These are phyloP conservation scores for Chloranthus sessilifolius DNA, from an alignment of 164 flowering plant genomes.

Conservation along the genomic window DNA sequence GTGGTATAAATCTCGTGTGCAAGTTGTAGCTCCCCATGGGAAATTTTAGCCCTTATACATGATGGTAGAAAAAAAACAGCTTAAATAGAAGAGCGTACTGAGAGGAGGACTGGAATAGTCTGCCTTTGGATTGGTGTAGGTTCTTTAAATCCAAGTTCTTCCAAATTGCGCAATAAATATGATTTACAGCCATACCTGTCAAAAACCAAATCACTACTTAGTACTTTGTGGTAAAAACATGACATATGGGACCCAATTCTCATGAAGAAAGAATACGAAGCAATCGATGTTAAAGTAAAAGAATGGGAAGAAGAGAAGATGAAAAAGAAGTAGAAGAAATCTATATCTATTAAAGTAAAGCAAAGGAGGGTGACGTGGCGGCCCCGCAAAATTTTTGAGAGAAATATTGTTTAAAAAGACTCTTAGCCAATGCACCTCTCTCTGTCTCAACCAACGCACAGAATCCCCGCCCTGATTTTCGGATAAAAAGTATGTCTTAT, in stretches of 20 bases:
- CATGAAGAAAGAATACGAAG: background rate
- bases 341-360: background rate
- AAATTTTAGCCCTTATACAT: no score
- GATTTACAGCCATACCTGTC: conserved; percentile 61
- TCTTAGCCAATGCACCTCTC: no score
- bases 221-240: background rate
- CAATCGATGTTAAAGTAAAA: background rate
- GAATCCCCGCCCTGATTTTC: no score
- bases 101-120: conserved; percentile 93
- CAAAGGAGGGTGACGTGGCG: background rate
- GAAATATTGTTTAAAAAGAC: no score
- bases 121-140: conserved; percentile 99
- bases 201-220: conserved; percentile 4
- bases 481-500: no score
- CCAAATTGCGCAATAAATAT: conserved; percentile 55
- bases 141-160: conserved; percentile 75
- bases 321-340: background rate
- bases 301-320: background rate
- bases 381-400: background rate
- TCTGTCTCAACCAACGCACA: no score
- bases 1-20: no score
- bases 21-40: no score
- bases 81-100: conserved; percentile 60
- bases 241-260: background rate
- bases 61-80: conserved; percentile 6